phyloP scores from a whole-genome alignment of 106 monocot genomes.

The Narthecium ossifragum region DNA sequence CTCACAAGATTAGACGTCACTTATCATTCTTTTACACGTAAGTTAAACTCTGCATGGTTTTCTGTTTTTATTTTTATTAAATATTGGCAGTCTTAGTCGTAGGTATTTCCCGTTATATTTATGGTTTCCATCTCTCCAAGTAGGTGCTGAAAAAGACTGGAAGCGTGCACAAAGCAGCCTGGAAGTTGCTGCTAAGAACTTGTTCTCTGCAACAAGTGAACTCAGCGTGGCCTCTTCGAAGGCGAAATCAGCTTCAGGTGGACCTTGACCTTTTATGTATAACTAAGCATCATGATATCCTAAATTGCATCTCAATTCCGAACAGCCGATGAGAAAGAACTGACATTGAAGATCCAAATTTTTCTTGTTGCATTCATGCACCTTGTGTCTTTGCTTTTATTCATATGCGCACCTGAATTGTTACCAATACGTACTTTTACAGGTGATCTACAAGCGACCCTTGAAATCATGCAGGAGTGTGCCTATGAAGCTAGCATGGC shows the following conservation, averaged over 20 bases:
- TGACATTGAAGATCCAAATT: too few relatives aligned
- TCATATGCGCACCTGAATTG: too few relatives aligned
- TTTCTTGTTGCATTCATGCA: too few relatives aligned
- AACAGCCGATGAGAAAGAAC: too few relatives aligned
- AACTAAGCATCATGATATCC: too few relatives aligned
- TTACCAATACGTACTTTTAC: constrained; percentile 24
- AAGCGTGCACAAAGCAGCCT: constrained; percentile 58
- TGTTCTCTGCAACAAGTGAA: constrained; percentile 70
- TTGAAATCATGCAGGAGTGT: constrained; percentile 39
- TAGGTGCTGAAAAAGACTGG: constrained; percentile 91
- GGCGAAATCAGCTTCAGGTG: constrained; percentile 82
- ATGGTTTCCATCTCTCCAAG: background rate
- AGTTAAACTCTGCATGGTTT: constrained; percentile 12
- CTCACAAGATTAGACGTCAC: constrained; percentile 62
- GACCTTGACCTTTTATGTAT: background rate
- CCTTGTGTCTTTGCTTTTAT: too few relatives aligned
- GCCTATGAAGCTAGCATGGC: constrained; percentile 56
- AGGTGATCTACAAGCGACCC: constrained; percentile 77
- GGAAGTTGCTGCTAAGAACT: constrained; percentile 63
- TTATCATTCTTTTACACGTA: constrained; percentile 83
- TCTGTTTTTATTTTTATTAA: background rate
- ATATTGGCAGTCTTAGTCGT: too few relatives aligned
- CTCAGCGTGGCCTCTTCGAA: constrained; percentile 54
- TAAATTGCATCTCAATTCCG: too few relatives aligned
- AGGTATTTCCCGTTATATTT: background rate